Base-by-base conservation (phyloP, 2,329 filamentous ascomycete genomes). In the Moelleriella libera region DNA sequence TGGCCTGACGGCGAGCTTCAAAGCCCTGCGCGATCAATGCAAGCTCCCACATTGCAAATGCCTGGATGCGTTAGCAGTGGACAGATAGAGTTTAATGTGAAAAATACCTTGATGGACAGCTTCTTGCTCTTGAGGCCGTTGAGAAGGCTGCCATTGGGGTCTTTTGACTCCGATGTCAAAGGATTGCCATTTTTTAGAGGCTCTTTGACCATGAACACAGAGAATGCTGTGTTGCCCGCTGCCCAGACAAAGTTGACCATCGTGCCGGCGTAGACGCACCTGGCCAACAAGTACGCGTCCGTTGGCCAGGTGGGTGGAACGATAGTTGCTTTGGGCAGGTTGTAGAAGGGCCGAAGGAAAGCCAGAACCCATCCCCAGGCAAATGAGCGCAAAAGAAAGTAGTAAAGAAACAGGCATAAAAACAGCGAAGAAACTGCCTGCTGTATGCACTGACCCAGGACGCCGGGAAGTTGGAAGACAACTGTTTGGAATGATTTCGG, bases 11-110 rank as follows among this genome's bases (percentile, higher is more conserved):
- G 34, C 88, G 80, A n/a, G 79, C 74, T 12, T 82, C 74, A 52
- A 85, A 89, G 47, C 79, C 75, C 48, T 83, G 76, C 39, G 85
- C 82, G 55, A 96, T 94, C 48, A 86, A 74, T 31, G 80, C 79
- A 30, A 96, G 70, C 60, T 97, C 90, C 89, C 89, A 95, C 63
- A 94, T 84, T 12, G 90, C 89, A 62, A 94, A 94, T 1, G 80
- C 76, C 75, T 85, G 50, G 11, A 1, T 28, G n/a, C 50, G 52
- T 65, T 47, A 59, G 55, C 40, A 5, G 34, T 8, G n/a, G 4
- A 28, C n/a, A 6, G 34, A 5, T 5, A 48, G 9, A 9, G 21
- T 9, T 9, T 21, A 4, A 5, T 21, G 7, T 14, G 40, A 5
- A 29, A 0, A 6, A 34, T 66, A 84, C 83, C 65, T 78, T 82